Conservation (phyloP, 345 rosid species). For the Gossypium rotundifolium region DNA sequence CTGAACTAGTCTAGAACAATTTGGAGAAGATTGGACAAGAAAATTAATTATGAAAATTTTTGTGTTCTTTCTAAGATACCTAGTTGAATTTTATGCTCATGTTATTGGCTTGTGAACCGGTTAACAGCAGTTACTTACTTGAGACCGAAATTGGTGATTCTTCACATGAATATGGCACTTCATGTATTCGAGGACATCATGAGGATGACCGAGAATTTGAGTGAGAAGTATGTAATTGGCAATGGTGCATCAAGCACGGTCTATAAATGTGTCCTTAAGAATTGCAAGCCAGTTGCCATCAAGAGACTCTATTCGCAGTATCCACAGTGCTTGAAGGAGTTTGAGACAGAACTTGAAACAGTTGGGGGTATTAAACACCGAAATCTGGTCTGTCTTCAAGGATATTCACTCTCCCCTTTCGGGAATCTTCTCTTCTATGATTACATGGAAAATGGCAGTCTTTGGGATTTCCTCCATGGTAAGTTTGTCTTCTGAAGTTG, state of each 20-base stretch:
- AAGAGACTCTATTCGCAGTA: conserved; percentile 84
- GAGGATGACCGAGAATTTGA: conserved; percentile 97
- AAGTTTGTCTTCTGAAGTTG: conserved; percentile 13
- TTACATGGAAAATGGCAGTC: conserved; percentile 97
- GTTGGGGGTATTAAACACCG: conserved; percentile 90
- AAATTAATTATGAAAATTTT: background rate
- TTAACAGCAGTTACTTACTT: conserved; percentile 54
- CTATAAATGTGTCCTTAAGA: conserved; percentile 89
- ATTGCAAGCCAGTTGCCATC: conserved; percentile 92
- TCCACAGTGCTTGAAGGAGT: conserved; percentile 83
- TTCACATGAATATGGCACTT: conserved; percentile 96
- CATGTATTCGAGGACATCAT: conserved; percentile 94
- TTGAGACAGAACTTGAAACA: conserved; percentile 86
- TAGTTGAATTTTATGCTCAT: background rate
- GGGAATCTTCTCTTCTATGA: conserved; percentile 98
- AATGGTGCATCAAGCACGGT: conserved; percentile 90
- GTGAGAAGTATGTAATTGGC: conserved; percentile 85
- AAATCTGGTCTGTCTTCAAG: conserved; percentile 88
- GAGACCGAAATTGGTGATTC: conserved; percentile 78
- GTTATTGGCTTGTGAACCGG: conserved; percentile 5
- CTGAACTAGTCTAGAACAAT: too few relatives aligned
- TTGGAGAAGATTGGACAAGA: background rate
- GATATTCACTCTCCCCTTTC: conserved; percentile 66
- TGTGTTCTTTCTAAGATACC: background rate
- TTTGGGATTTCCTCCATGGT: conserved; percentile 97